Evolutionary conservation across 352 stramenopile species (phyloP), one percentile per base, ranked within the genome.

Genomic region (Pythium insidiosum): DNA sequence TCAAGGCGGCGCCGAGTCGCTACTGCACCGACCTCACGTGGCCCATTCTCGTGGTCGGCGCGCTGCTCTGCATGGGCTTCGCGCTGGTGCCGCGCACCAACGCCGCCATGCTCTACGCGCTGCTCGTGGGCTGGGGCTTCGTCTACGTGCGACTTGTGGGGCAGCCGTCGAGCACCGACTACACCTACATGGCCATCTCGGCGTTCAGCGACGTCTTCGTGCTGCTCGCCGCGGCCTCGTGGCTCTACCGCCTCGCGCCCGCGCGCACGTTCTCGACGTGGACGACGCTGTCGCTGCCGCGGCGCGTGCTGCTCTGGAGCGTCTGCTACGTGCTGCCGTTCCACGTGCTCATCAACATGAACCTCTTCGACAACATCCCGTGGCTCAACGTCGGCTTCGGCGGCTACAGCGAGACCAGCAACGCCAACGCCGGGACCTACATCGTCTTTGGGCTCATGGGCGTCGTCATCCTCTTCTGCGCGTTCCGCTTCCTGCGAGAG

Each of bases 21-120:
- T 66, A 71, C 53, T 92, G 80, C 58, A 71, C 58, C 19, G 80
- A 92, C 42, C 53, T 92, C 30, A 85, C 74, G 16, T 92, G 73
- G 76, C 58, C 57, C 38, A 88, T 92, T 49, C 38, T 92, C 9
- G 39, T 51, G 0, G 38, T 74, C 15, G 72, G 63, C 0, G 38
- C 70, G 4, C n/a, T 66, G n/a, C 11, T 58, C 6, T 52, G 58
- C 10, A 50, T 65, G 12, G 80, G 80, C 19, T 73, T 70, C 23
- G 72, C 71, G 10, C 44, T 84, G 15, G 47, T 90, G 6, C 76
- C 73, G 2, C 49, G 46, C 7, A 61, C 59, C 10, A 69, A 63
- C 13, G 38, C 66, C 2, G 38, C 34, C 16, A 52, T 73, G 36
- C 65, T 89, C 26, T 88, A 76, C 53, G 65, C 73, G 21, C 30